Percentiles rank a stretch among this genome's conserved stretches.
Evolutionary conservation across 352 stramenopile genomes (phyloP).

Genomic region (Phytophthora pluvialis): DNA sequence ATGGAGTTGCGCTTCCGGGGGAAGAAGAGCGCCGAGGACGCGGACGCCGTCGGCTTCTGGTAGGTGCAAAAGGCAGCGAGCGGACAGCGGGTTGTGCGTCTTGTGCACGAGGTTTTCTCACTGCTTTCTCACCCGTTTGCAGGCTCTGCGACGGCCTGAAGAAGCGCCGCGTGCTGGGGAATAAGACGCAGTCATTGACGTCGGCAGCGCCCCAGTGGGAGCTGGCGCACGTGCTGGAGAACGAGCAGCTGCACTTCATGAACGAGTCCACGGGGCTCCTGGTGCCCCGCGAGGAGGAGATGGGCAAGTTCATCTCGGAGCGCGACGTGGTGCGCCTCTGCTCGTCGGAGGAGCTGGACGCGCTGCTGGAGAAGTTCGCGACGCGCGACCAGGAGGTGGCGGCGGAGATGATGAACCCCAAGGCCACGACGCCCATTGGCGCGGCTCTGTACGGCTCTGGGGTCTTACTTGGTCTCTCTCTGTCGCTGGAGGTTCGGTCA

Average conservation of each 20-base stretch:
- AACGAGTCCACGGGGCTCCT: conserved; percentile 81
- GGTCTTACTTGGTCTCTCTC: not conserved
- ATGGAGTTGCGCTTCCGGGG: conserved; percentile 58
- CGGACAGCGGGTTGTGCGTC: not conserved
- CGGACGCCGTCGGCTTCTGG: conserved; percentile 65
- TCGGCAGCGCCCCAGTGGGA: conserved; percentile 55
- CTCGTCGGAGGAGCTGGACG: conserved; percentile 59
- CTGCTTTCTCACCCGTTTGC: not conserved
- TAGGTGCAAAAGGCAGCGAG: conserved; percentile 16
- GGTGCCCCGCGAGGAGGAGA: conserved; percentile 56
- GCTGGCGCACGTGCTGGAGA: conserved; percentile 45
- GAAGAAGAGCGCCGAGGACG: conserved; percentile 54
- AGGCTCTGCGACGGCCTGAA: conserved; percentile 79
- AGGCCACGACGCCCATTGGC: conserved; percentile 56
- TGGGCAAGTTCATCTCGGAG: conserved; percentile 71
- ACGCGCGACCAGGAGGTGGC: conserved; percentile 60
- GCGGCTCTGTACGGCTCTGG: conserved; percentile 54
- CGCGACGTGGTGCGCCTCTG: conserved; percentile 80
- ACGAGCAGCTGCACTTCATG: conserved; percentile 62
- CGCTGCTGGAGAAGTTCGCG: conserved; percentile 72
- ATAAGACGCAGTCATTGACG: conserved; percentile 55
- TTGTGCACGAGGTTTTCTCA: not conserved
- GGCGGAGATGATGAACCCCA: conserved; percentile 71
- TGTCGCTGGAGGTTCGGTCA: not conserved
- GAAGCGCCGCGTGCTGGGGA: conserved; percentile 63